phyloP scores from a whole-genome alignment of 116 monocot species.

The Dioscorea cayenensis region DNA sequence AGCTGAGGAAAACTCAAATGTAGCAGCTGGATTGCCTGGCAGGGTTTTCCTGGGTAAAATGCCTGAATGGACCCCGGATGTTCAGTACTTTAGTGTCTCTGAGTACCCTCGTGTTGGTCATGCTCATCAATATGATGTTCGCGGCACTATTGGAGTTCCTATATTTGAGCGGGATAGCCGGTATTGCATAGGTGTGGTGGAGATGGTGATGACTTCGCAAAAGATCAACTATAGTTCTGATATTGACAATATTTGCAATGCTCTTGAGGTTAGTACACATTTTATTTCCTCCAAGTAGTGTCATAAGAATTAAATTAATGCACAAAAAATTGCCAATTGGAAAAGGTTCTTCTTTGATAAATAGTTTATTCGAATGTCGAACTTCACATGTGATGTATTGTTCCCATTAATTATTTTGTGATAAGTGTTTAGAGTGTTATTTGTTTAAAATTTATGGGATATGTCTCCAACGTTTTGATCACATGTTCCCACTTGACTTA shows the following conservation, averaged over 20 bases:
- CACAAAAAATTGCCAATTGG: neutral
- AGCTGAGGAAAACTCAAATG: slow-evolving; percentile 43
- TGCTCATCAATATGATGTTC: slow-evolving; percentile 49
- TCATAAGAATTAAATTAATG: neutral
- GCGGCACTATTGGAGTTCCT: slow-evolving; percentile 66
- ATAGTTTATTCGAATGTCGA: too few species aligned
- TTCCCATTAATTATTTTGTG: too few species aligned
- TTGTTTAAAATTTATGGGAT: too few species aligned
- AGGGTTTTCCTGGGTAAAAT: slow-evolving; percentile 67
- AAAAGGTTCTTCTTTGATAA: neutral
- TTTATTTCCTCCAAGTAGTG: neutral
- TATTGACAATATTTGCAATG: slow-evolving; percentile 66
- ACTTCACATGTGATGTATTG: too few species aligned
- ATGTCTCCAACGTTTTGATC: too few species aligned
- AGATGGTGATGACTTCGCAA: slow-evolving; percentile 58
- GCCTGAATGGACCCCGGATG: slow-evolving; percentile 97
- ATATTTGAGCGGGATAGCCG: slow-evolving; percentile 44
- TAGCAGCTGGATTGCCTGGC: slow-evolving; percentile 64
- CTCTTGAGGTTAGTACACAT: slow-evolving; percentile 52
- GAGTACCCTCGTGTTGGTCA: slow-evolving; percentile 63
- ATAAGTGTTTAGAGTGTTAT: too few species aligned
- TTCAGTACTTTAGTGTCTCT: slow-evolving; percentile 53
- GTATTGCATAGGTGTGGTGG: slow-evolving; percentile 73
- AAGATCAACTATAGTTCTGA: slow-evolving; percentile 70
- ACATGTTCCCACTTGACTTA: too few species aligned